Percentiles rank a stretch among this genome's conserved stretches.
Conservation (phyloP, 176 grass and related monocot genomes). For the Avena atlantica region DNA sequence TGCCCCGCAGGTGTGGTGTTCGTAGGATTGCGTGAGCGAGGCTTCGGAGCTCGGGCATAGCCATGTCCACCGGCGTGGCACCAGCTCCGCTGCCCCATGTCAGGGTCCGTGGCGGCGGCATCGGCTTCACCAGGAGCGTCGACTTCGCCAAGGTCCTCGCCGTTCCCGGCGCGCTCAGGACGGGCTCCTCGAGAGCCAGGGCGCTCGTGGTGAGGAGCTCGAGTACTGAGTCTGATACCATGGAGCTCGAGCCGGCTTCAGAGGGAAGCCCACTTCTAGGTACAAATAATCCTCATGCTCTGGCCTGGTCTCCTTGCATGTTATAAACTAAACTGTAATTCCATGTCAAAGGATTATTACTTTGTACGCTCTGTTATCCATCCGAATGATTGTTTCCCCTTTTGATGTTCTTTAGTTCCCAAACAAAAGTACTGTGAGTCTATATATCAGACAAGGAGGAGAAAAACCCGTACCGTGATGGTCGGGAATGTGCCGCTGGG, state of each 20-base stretch:
- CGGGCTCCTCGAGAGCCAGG: slow-evolving; percentile 47
- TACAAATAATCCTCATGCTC: slow-evolving; percentile 35
- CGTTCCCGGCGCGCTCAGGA: slow-evolving; percentile 38
- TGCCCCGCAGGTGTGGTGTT: slow-evolving; percentile 50
- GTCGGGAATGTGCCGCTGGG: slow-evolving; percentile 94
- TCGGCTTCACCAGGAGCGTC: slow-evolving; percentile 72
- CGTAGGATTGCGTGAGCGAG: slow-evolving; percentile 54
- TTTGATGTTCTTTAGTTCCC: slow-evolving; percentile 64
- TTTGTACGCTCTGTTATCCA: background rate
- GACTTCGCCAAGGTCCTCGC: slow-evolving; percentile 82
- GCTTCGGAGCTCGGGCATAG: slow-evolving; percentile 1
- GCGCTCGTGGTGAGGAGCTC: slow-evolving; percentile 65
- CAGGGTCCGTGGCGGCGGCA: slow-evolving; percentile 56
- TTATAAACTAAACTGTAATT: background rate
- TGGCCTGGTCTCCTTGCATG: background rate
- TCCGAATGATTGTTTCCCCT: slow-evolving; percentile 16
- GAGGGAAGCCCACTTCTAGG: slow-evolving; percentile 97
- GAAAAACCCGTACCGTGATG: slow-evolving; percentile 96
- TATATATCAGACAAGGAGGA: slow-evolving; percentile 74
- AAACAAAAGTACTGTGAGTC: slow-evolving; percentile 98
- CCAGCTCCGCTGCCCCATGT: slow-evolving; percentile 71
- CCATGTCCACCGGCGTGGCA: slow-evolving; percentile 67
- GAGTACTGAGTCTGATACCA: slow-evolving; percentile 78
- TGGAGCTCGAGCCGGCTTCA: slow-evolving; percentile 89
- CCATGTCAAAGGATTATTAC: slow-evolving; percentile 2